Conservation (phyloP, 371 early-diverging fungal genomes). For the Dichotomocladium elegans region DNA sequence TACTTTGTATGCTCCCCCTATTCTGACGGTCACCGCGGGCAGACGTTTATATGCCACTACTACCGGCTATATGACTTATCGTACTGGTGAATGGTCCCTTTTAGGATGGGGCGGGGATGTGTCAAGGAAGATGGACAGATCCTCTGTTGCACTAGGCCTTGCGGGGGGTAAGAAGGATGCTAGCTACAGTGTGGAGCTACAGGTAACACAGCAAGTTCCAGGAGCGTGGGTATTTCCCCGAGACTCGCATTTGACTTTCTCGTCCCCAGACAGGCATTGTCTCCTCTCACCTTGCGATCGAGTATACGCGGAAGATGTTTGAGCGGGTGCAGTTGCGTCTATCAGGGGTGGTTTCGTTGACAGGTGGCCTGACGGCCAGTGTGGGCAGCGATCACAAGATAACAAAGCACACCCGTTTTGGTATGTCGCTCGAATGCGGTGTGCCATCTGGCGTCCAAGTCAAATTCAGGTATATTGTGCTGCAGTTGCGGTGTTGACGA, state of each 20-base stretch:
- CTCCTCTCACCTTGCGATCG: conserved; percentile 44
- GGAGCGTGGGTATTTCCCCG: neutral
- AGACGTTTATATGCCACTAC: conserved; percentile 54
- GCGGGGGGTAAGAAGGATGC: conserved; percentile 47
- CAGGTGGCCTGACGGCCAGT: conserved; percentile 47
- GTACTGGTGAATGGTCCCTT: conserved; percentile 70
- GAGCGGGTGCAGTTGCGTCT: conserved; percentile 27
- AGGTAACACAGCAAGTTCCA: conserved; percentile 28
- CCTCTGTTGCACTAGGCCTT: conserved; percentile 61
- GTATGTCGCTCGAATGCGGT: conserved; percentile 76
- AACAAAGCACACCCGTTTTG: conserved; percentile 63
- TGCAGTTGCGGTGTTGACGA: neutral
- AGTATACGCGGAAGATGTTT: conserved; percentile 39
- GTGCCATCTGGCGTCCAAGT: conserved; percentile 69
- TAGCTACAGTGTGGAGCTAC: conserved; percentile 54
- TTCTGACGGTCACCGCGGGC: conserved; percentile 61
- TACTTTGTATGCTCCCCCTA: conserved; percentile 61
- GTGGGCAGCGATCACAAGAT: conserved; percentile 64
- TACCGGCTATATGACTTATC: conserved; percentile 77
- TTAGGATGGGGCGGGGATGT: conserved; percentile 60
- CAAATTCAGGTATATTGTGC: conserved; percentile 57
- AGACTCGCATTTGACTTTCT: neutral
- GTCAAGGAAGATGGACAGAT: conserved; percentile 48
- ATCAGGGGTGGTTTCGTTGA: conserved; percentile 44
- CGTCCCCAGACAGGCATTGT: conserved; percentile 40